Evolutionary conservation across 257 asterid genomes (phyloP), one percentile per base, ranked within the genome.

Genomic region (Ilex aquifolium): DNA sequence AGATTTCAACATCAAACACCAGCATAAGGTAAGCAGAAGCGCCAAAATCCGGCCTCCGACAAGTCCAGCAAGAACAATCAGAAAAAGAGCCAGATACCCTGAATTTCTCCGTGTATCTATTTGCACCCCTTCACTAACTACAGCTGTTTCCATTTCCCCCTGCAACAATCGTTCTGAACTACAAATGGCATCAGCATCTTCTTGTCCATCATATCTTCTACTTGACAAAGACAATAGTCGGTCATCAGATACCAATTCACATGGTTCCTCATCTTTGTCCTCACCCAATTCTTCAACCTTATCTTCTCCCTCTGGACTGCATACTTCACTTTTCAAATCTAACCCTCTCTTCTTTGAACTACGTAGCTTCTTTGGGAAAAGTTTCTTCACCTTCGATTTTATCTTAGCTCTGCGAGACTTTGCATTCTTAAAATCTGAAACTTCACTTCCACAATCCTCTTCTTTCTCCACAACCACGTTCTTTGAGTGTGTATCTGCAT

Each of bases 61-160:
- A 9, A 91, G 90, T 13, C 96, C 96, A 7, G 75, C 57, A 14
- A 91, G 95, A 50, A 84, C 82, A 13, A 86, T 73, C 39, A 79
- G 39, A 66, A 80, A 68, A 3, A 80, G 73, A 5, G 76, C 46
- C 53, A 74, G 57, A 65, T 62, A 72, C 31, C 77, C 74, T 14
- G 64, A 60, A 64, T 65, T 60, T 52, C 62, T 48, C 44, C 29
- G 57, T n/a, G 32, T 60, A 32, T 30, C 66, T 13, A 6, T 59
- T 66, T 52, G 14, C 61, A 36, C 63, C 32, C 29, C 74, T 55
- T 65, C 64, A n/a, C 10, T 54, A 49, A 54, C 62, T 0, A 15
- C 61, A 12, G 2, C 60, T 6, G 44, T 57, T 21, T 75, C 82
- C 56, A 60, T 67, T 29, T 16, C 40, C 13, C 50, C 62, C 54